Conservation (phyloP, 345 rosid species). For the Noccaea bulbosa region DNA sequence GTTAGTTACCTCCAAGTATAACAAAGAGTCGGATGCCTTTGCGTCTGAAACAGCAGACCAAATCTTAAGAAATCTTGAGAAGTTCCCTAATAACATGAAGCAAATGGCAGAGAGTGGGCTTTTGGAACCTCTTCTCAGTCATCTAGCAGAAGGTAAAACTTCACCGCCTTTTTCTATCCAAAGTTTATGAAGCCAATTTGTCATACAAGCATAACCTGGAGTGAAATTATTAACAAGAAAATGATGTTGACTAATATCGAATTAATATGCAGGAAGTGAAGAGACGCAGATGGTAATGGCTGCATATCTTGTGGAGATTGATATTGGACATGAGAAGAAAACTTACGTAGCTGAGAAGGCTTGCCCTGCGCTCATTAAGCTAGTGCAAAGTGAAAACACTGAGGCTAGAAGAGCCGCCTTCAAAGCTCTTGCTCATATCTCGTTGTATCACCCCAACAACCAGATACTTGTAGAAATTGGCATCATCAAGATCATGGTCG, state of each 20-base stretch:
- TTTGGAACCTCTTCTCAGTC: slow-evolving; percentile 74
- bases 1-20: slow-evolving; percentile 69
- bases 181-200: too few relatives aligned
- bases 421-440: slow-evolving; percentile 71
- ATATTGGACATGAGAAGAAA: slow-evolving; percentile 61
- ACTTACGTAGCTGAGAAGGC: slow-evolving; percentile 71
- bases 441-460: slow-evolving; percentile 67
- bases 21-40: slow-evolving; percentile 51
- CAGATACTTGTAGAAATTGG: slow-evolving; percentile 63
- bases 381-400: slow-evolving; percentile 64
- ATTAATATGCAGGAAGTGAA: slow-evolving; percentile 57
- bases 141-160: slow-evolving; percentile 66
- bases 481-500: slow-evolving; percentile 61
- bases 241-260: slow-evolving; percentile 10
- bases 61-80: slow-evolving; percentile 69
- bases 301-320: slow-evolving; percentile 64
- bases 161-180: slow-evolving; percentile 2
- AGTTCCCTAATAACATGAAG: slow-evolving; percentile 61
- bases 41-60: slow-evolving; percentile 63
- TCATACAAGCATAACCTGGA: background rate
- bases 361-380: slow-evolving; percentile 59
- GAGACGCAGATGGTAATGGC: slow-evolving; percentile 77
- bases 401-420: slow-evolving; percentile 63
- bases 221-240: slow-evolving; percentile 10
- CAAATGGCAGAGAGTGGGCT: slow-evolving; percentile 89